Conservation (phyloP, 768 basidiomycete species). For the Coprinopsis sp. region DNA sequence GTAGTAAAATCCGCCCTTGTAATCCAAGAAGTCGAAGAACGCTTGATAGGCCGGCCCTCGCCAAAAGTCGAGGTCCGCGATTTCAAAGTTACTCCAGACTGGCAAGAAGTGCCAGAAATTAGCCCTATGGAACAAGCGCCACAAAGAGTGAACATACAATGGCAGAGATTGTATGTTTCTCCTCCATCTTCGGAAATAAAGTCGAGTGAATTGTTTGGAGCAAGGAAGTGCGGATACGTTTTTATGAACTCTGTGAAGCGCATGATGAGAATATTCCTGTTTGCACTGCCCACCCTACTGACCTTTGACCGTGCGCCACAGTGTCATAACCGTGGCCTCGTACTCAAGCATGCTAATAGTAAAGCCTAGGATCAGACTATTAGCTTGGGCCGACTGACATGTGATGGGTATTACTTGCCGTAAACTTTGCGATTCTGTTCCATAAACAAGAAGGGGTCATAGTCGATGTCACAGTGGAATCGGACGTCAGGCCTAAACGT, state of each 20-base stretch:
- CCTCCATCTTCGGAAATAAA: slow-evolving; percentile 71
- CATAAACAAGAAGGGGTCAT: slow-evolving; percentile 74
- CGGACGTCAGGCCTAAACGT: slow-evolving; percentile 58
- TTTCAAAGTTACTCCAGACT: slow-evolving; percentile 75
- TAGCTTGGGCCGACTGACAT: slow-evolving; percentile 8
- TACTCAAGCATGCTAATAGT: slow-evolving; percentile 76
- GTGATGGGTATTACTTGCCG: slow-evolving; percentile 28
- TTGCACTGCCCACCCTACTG: slow-evolving; percentile 7
- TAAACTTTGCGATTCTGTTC: slow-evolving; percentile 68
- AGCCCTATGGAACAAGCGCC: too few relatives aligned
- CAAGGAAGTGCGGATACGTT: slow-evolving; percentile 50
- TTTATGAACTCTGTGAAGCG: slow-evolving; percentile 51
- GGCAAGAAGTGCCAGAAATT: not conserved
- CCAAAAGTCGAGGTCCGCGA: slow-evolving; percentile 67
- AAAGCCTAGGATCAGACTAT: slow-evolving; percentile 41
- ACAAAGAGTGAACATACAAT: too few relatives aligned
- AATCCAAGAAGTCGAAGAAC: slow-evolving; percentile 64
- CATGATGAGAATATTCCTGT: slow-evolving; percentile 9
- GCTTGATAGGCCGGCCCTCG: slow-evolving; percentile 54
- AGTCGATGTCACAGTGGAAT: slow-evolving; percentile 67
- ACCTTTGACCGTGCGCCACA: slow-evolving; percentile 74
- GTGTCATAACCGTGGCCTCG: slow-evolving; percentile 68
- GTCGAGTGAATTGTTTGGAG: slow-evolving; percentile 54
- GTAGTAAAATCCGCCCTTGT: slow-evolving; percentile 64
- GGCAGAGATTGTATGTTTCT: slow-evolving; percentile 70